Percentiles rank a stretch among this genome's conserved stretches.
Conservation (phyloP, 2,329 filamentous ascomycete species). For the Ceratocystis cubensis region DNA sequence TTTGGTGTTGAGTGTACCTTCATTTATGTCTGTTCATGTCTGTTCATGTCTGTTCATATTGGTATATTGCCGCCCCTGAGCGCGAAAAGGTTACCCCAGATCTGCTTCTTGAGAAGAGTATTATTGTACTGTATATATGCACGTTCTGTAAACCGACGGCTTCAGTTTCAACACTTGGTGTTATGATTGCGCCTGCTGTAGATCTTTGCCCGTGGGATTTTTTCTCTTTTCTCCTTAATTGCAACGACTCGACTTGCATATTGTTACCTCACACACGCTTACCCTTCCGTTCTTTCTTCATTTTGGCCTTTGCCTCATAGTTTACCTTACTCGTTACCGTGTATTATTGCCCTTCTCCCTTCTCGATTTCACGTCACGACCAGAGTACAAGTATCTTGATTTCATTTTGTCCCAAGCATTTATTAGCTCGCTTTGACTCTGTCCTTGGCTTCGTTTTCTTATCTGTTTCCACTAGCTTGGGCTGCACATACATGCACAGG, state of each 20-base stretch:
- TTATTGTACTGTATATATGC: neutral
- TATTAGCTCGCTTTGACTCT: neutral
- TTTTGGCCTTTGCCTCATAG: too few species aligned
- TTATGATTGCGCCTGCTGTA: neutral
- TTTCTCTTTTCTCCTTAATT: conserved; percentile 1
- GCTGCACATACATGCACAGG: neutral
- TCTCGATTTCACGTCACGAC: neutral
- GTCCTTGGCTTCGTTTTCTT: neutral
- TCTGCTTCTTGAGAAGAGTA: neutral
- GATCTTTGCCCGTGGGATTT: neutral
- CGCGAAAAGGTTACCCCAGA: neutral
- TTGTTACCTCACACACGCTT: neutral
- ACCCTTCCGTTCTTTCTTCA: neutral
- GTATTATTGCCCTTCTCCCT: too few species aligned
- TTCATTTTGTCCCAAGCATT: neutral
- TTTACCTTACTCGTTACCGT: too few species aligned
- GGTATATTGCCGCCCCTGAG: too few species aligned
- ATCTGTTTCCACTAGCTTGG: neutral
- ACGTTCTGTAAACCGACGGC: neutral
- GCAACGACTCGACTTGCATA: conserved; percentile 2
- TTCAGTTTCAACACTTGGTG: neutral
- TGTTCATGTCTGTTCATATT: too few species aligned
- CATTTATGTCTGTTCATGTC: too few species aligned
- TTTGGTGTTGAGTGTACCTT: too few species aligned
- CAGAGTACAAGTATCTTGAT: neutral